Evolutionary conservation across 495 filamentous ascomycete genomes (phyloP), one percentile per base, ranked within the genome.

Genomic region (Daldinia bambusicola): DNA sequence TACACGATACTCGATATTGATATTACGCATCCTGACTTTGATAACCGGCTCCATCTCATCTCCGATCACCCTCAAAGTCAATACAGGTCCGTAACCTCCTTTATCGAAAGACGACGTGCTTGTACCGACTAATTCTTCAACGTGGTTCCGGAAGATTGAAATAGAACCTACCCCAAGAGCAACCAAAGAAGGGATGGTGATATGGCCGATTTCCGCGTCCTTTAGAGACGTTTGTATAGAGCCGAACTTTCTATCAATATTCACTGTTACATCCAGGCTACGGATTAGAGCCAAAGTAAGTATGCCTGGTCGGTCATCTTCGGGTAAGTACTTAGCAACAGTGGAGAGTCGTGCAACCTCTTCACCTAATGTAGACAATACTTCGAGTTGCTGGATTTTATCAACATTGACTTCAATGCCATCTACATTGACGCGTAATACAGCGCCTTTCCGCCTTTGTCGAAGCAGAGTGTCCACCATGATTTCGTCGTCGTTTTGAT

Each of bases 31-130:
- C 76, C 96, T 96, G 66, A 98, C 74, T 77, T 94, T 97, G 60
- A 97, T 81, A 12, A 93, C 89, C 0, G 96, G 94, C 62, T 98
- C 94, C 81, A 96, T 92, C 72, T 98, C 96, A 76, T 98, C 94
- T 0, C 92, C 92, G 58, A 99, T 90, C 79, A 95, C 91, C 51
- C 96, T 86, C 68, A 90, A 88, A 70, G 82, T 84, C 63, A 84
- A 52, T 6, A 83, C 81, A 1, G 83, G 83, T 0, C 78, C 75
- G 2, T 63, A 55, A 6, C 60, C 51, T 2, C 89, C 88, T 74
- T 83, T 73, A 69, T 80, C 51, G 63, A 85, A 71, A 48, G 87
- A 85, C 32, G 69, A 45, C 20, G 69, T 41, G 32, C 65, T 68
- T 6, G 80, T 83, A 4, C 68, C 66, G 5, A 97, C 64, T 4